Percentiles rank a stretch among this genome's conserved stretches.
These are phyloP conservation scores for Dryadomyces quercus-mongolicae DNA, from an alignment of 2,329 filamentous ascomycete genomes.

Conservation along the genomic window DNA sequence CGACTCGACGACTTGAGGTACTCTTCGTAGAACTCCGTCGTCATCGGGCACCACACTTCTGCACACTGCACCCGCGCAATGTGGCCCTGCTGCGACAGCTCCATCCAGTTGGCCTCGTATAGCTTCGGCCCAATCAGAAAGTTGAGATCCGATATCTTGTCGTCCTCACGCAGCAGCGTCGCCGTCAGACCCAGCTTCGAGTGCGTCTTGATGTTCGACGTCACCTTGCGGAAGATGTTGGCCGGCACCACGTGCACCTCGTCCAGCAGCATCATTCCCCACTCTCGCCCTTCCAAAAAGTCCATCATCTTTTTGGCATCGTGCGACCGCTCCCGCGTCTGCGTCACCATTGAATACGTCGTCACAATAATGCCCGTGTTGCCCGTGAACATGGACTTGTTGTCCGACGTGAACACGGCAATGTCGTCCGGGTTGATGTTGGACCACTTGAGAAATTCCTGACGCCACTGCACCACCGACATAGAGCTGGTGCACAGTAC, in stretches of 20 bases:
- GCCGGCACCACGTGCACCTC: conserved; percentile 97
- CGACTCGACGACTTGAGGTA: conserved; percentile 44
- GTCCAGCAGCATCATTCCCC: conserved; percentile 93
- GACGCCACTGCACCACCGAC: conserved; percentile 93
- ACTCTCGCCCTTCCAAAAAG: conserved; percentile 78
- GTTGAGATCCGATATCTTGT: conserved; percentile 96
- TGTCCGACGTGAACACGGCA: conserved; percentile 87
- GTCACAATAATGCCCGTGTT: conserved; percentile 95
- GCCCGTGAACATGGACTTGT: conserved; percentile 71
- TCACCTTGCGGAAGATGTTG: conserved; percentile 91
- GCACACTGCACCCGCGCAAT: conserved; percentile 96
- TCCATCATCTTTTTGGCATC: conserved; percentile 98
- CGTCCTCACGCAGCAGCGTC: conserved; percentile 87
- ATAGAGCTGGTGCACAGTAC: conserved; percentile 95
- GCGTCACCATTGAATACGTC: conserved; percentile 98
- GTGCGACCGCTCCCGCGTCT: conserved; percentile 74
- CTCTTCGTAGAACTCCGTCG: conserved; percentile 92
- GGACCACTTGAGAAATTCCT: conserved; percentile 96
- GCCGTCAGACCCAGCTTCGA: conserved; percentile 91
- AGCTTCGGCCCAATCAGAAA: conserved; percentile 95
- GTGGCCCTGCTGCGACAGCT: conserved; percentile 89
- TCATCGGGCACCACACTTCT: conserved; percentile 99
- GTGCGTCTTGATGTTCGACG: conserved; percentile 84
- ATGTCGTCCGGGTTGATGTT: conserved; percentile 90
- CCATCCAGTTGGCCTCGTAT: conserved; percentile 99